Base-by-base conservation (phyloP, 2,329 filamentous ascomycete species). In the Diaporthe vaccinii region DNA sequence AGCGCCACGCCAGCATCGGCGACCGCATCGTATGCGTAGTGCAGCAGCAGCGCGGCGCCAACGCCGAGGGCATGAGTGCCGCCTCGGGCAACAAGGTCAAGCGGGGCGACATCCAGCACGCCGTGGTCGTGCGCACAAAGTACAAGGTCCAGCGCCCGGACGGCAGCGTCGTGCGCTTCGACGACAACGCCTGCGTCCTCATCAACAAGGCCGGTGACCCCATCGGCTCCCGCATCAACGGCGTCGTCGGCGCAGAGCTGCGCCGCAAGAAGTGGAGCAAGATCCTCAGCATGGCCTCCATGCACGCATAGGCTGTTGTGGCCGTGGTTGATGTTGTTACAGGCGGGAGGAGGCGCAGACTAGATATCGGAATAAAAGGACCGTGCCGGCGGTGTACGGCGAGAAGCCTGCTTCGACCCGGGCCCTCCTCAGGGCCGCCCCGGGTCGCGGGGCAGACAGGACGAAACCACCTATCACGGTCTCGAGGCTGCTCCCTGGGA, bases 11-110 rank as follows among this genome's bases (percentile, higher is more conserved):
- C 76, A 93, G 93, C 82, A 96, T 99, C 82, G 97, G 97, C 85
- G 97, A 99, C 86, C 93, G 96, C 79, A 98, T 99, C 80, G 95
- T 99, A 79, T 95, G 98, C 78, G 97, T 99, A 78, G 96, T 99
- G 62, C 96, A 99, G 86, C 98, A 98, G 84, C 96, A 98, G 85
- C 93, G 96, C 79, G 94, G 95, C 80, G 91, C 92, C 62, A 91
- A 92, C 76, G 91, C 93, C 73, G 93, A 92, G 79, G 91, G 91
- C 80, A 92, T 92, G 84, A 91, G 94, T 73, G 93, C 92, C 78
- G 89, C 93, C 78, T 91, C 91, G 70, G 92, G 92, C 75, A 96
- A 96, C 89, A 98, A 98, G 86, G 97, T 99, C 82, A 95, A 96
- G 84, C 93, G 97, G 83, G 97, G 97, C 80, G 97, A 99, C 85